A percentile compares a stretch with the other conserved stretches of the same genome.
These are phyloP conservation scores for Linnemannia exigua DNA, from an alignment of 192 early-diverging fungal genomes.

Conservation along the genomic window DNA sequence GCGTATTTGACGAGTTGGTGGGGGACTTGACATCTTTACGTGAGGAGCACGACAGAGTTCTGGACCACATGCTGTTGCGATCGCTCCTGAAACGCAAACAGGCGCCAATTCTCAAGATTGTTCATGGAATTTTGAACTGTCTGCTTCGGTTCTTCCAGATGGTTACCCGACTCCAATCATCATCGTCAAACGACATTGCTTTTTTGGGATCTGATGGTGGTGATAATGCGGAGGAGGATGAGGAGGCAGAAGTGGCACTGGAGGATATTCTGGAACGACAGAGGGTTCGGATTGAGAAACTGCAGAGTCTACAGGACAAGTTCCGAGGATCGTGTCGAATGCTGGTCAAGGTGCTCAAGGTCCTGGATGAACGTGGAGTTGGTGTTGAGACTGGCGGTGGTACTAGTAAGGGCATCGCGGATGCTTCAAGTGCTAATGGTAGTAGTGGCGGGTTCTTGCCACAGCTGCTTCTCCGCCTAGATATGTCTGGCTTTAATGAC, in stretches of 20 bases:
- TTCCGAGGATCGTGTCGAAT: slow-evolving; percentile 52
- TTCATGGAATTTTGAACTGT: slow-evolving; percentile 53
- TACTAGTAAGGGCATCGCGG: neutral
- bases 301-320: slow-evolving; percentile 44
- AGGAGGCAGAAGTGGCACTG: neutral
- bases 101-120: slow-evolving; percentile 51
- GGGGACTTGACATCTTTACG: slow-evolving; percentile 54
- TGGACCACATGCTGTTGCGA: slow-evolving; percentile 62
- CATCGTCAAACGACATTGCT: slow-evolving; percentile 8
- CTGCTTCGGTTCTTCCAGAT: slow-evolving; percentile 39
- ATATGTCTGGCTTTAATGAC: slow-evolving; percentile 48
- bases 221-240: neutral
- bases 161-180: slow-evolving; percentile 1
- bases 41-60: slow-evolving; percentile 60
- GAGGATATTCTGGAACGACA: neutral
- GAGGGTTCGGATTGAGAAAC: slow-evolving; percentile 13
- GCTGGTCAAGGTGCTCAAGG: slow-evolving; percentile 55
- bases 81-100: slow-evolving; percentile 64
- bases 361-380: slow-evolving; percentile 57
- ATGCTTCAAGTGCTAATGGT: neutral
- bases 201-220: neutral
- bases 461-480: slow-evolving; percentile 54
- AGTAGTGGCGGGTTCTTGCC: slow-evolving; percentile 49
- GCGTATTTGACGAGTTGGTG: neutral
- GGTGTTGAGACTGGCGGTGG: slow-evolving; percentile 21